Evolutionary conservation across 2,329 filamentous ascomycete genomes (phyloP), one percentile per base, ranked within the genome.

Genomic region (Tolypocladium ovalisporum): DNA sequence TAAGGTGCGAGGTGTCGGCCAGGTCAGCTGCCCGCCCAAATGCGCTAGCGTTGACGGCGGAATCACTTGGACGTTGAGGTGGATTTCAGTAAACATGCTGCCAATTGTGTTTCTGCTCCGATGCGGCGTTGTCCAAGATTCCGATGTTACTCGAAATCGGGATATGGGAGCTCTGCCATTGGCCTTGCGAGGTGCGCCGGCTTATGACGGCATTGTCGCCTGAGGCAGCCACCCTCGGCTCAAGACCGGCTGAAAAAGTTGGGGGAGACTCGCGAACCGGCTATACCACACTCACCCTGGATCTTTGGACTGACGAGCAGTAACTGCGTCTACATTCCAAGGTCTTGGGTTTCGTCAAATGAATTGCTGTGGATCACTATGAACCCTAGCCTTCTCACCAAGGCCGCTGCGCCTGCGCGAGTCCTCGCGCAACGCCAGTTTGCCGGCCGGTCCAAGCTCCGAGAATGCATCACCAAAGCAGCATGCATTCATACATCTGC

Each of bases 311-410:
- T 34, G 29, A 51, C 47, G 24, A 49, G 44, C 44, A 49, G 17
- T 8, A 34, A 52, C 47, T 52, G 47, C 47, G 29, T 22, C 29
- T 32, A 15, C 47, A 34, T 52, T 13, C 22, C 52, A 36, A 56
- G 44, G 35, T 49, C 55, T 29, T n/a, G 24, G n/a, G 40, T 27
- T 52, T 35, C 52, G 34, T 57, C 62, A 64, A 60, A 72, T 70
- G 69, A 66, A 63, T 64, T 58, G 59, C 57, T 63, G 59, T 60
- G 56, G 55, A 55, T 65, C 66, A 72, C 62, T 49, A 80, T 80
- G 78, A 80, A 78, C 65, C 71, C 77, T 44, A 75, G 68, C 65
- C 65, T 78, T 62, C 63, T 79, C 59, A 71, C 72, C 60, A 80
- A 78, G 69, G 73, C 75, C 54, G 72, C 72, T 61, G 70, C 73